These are phyloP conservation scores for Phytophthora sp. DNA, from an alignment of 352 stramenopile species.

Conservation along the genomic window DNA sequence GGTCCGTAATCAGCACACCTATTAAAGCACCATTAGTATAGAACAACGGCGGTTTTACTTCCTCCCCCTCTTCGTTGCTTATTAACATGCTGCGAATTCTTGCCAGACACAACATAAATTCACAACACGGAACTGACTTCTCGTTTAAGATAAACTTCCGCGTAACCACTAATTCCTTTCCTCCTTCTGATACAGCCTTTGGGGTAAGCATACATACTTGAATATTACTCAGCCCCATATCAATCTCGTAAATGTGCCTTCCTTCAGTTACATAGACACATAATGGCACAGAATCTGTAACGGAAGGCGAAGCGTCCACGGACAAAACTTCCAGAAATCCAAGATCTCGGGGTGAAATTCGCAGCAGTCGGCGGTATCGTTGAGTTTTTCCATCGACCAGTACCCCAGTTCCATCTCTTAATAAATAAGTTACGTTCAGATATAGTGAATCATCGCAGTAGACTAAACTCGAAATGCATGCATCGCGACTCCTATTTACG, in stretches of 20 bases:
- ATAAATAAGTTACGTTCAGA: conserved; percentile 48
- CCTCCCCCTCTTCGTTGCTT: conserved; percentile 1
- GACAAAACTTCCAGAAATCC: conserved; percentile 18
- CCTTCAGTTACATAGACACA: conserved; percentile 60
- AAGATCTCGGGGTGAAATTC: conserved; percentile 31
- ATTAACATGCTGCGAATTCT: conserved; percentile 11
- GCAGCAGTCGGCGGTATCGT: conserved; percentile 20
- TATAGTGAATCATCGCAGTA: conserved; percentile 51
- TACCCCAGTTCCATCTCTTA: conserved; percentile 10
- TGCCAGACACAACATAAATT: conserved; percentile 10
- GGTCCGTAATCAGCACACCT: conserved; percentile 24
- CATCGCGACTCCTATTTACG: conserved; percentile 32
- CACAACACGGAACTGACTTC: conserved; percentile 27
- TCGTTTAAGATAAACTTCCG: conserved; percentile 47
- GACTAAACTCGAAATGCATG: conserved; percentile 59
- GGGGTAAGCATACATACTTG: conserved; percentile 46
- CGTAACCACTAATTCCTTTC: conserved; percentile 19
- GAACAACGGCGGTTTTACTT: conserved; percentile 28
- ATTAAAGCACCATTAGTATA: conserved; percentile 40
- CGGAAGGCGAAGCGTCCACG: not conserved
- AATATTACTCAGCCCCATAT: conserved; percentile 41
- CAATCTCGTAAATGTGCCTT: conserved; percentile 58
- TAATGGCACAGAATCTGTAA: conserved; percentile 6
- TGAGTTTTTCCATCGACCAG: conserved; percentile 5
- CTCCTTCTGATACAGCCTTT: conserved; percentile 3